Evolutionary conservation across 2,329 filamentous ascomycete species (phyloP).

Genomic region (Lizonia empirigonia): DNA sequence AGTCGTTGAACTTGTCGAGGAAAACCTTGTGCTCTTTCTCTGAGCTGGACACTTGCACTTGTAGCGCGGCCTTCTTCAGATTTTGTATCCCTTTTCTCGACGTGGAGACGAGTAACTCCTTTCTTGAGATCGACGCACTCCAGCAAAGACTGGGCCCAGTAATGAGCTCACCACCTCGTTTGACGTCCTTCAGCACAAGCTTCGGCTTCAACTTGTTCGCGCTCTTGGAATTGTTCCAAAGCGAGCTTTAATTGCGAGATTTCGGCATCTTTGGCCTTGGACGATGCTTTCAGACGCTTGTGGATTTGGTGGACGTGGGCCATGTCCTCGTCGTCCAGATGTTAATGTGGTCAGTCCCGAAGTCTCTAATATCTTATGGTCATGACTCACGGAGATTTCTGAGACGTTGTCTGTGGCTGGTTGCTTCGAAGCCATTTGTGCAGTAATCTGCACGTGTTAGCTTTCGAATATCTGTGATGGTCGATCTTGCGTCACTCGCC

Average conservation of each 20-base stretch:
- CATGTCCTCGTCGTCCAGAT: neutral
- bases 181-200: neutral
- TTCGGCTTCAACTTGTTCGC: neutral
- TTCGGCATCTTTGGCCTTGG: neutral
- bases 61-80: neutral
- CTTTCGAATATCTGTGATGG: neutral
- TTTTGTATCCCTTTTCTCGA: neutral
- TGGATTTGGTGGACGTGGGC: neutral
- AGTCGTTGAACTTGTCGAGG: neutral
- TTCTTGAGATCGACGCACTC: too few species aligned
- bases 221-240: neutral
- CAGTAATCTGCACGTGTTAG: neutral
- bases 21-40: neutral
- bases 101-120: too few species aligned
- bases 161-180: too few species aligned
- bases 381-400: neutral
- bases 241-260: neutral
- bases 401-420: neutral
- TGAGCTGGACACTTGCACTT: neutral
- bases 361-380: neutral
- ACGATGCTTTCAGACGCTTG: neutral
- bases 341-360: too few species aligned
- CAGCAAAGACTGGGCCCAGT: too few species aligned
- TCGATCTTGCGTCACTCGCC: neutral
- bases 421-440: neutral